Base-by-base conservation (phyloP, 805 yeast species). In the Wickerhamomyces chambardii region DNA sequence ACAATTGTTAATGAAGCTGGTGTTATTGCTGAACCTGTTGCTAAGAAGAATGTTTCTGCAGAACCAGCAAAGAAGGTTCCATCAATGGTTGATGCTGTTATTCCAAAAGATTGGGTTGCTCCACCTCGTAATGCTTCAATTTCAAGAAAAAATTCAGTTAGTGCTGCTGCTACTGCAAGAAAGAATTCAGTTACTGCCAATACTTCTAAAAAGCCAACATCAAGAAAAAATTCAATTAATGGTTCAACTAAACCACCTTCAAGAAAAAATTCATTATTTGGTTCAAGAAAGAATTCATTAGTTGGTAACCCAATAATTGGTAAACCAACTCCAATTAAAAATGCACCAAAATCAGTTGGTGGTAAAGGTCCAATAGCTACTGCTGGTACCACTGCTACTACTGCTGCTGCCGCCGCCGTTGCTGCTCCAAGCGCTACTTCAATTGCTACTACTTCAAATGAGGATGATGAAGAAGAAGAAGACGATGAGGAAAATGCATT, bases 401-500 rank as follows among this genome's bases (percentile, higher is more conserved):
- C 37, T 25, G 24, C 35, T 25, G 17, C 38, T 19, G 28, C 26
- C 5, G 19, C 16, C 6, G 24, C 34, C 21, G 19, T 12, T 14
- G 14, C 30, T 15, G 26, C 22, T 14, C 33, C 33, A 2, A 14
- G 22, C 29, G 36, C 26, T 17, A 11, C 29, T 4, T 19, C 21
- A 5, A 19, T 41, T 11, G 41, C 30, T 10, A 22, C 21, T 36
- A 22, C 15, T n/a, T 15, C 21, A 16, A 11, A 27, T 5, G 33
- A 36, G n/a, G 37, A 34, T 4, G 36, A 22, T 10, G 40, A 29
- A 15, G 35, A 17, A 19, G 46, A 44, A 28, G 47, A 44, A 18
- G 45, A 15, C 17, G n/a, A 35, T 15, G 37, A 32, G 4, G 32
- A 27, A 15, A 34, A 46, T 33, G 56, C 49, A 24, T 38, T 51